A percentile compares a stretch with the other conserved stretches of the same genome.
These are phyloP conservation scores for Dioscorea cayenensis DNA, from an alignment of 116 monocot species.

Conservation along the genomic window DNA sequence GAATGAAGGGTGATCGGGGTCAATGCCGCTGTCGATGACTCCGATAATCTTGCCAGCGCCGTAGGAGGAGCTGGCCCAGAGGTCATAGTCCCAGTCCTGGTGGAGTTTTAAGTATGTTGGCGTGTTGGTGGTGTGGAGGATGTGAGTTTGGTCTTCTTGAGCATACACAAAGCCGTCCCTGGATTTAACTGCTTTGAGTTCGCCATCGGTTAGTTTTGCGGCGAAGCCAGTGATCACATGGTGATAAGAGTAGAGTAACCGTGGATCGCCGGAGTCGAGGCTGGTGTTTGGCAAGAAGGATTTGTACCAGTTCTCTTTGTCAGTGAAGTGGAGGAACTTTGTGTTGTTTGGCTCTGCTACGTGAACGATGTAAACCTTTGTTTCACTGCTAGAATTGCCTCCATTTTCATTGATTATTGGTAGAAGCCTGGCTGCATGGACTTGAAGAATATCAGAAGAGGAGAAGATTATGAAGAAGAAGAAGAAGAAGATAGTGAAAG, in stretches of 20 bases:
- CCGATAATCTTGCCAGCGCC: not conserved
- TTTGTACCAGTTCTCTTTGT: not conserved
- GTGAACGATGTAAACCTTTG: not conserved
- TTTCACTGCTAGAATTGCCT: not conserved
- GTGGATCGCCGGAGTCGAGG: not conserved
- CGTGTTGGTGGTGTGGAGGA: not conserved
- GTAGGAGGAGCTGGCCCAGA: not conserved
- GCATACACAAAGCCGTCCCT: not conserved
- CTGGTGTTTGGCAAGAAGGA: constrained; percentile 1
- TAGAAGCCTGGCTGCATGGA: not conserved
- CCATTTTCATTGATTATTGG: not conserved
- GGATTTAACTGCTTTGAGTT: not conserved
- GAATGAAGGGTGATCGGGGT: not conserved
- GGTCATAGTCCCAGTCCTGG: not conserved
- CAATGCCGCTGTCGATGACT: not conserved
- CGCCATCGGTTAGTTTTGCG: not conserved
- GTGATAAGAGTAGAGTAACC: not conserved
- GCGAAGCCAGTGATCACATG: not conserved
- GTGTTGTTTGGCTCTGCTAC: not conserved
- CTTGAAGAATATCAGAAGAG: no score
- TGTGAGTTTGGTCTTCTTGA: not conserved
- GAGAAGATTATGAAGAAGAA: no score
- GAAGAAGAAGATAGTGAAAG: no score
- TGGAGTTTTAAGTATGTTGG: not conserved
- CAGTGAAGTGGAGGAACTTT: not conserved